Base-by-base conservation (phyloP, 2,329 filamentous ascomycete species). In the Biscogniauxia mediterranea region DNA sequence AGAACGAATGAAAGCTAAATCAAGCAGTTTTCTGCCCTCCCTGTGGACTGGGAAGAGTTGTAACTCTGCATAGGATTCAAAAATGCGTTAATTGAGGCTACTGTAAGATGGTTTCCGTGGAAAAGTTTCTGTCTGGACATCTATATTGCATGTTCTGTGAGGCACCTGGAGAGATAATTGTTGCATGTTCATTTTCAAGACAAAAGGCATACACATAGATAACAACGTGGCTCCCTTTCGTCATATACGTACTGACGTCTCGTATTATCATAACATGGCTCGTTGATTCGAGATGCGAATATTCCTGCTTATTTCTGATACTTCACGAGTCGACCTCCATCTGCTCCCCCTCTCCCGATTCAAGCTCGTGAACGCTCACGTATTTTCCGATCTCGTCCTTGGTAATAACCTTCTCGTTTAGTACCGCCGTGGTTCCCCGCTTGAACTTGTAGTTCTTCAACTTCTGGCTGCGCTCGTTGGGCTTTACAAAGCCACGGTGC, bases 341-440 rank as follows among this genome's bases (percentile, higher is more conserved):
- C 74, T 80, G 82, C 74, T 90, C 88, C 55, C 85, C 85, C 65
- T 89, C 87, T 59, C 87, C 84, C 59, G 89, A 85, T 71, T 70
- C 70, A 8, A 97, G 78, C 76, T 98, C 93, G 71, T 96, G 89
- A 61, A 99, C 90, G 28, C 90, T 96, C 61, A 98, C 89, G 77
- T 95, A 98, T 77, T 96, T 94, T 76, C 90, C 90, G 72, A 99
- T 90, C 72, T 99, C 92, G 77, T 94, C 90, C 82, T 92, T 95
- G 72, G 86, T 93, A 76, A 98, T 96, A 69, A 98, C 85, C 84
- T 96, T 97, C 83, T 99, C 92, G 77, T 97, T 95, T 74, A 99
- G 82, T 66, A 95, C 91, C 9, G 93, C 94, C 9, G 96, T 99
- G n/a, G 95, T 98, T 60, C 95, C 95, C 75, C 88, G 87, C 69